These are phyloP conservation scores for Falciphora oryzae DNA, from an alignment of 2,329 filamentous ascomycete species.

Conservation along the genomic window DNA sequence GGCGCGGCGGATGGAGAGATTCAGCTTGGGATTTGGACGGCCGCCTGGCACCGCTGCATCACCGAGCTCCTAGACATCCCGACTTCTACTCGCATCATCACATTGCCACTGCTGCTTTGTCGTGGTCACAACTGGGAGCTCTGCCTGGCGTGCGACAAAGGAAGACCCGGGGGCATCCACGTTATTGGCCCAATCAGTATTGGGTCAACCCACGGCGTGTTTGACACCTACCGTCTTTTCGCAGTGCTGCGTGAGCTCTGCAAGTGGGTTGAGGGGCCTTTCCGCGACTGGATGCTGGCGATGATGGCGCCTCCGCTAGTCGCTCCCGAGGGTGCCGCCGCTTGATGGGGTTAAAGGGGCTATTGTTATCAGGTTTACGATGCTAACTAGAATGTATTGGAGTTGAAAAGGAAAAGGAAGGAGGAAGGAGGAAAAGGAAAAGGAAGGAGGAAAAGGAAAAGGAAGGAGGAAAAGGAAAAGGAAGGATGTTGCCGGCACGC, in stretches of 20 bases:
- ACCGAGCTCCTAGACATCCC: neutral
- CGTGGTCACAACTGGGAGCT: slow-evolving; percentile 1
- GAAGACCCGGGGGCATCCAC: neutral
- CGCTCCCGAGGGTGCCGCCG: too few species aligned
- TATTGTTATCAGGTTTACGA: too few species aligned
- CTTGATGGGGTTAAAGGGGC: too few species aligned
- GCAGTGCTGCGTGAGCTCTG: neutral
- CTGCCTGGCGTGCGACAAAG: neutral
- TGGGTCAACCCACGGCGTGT: neutral
- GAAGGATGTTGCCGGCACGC: too few species aligned
- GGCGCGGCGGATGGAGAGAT: too few species aligned
- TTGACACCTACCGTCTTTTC: neutral
- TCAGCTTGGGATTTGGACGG: slow-evolving; percentile 3
- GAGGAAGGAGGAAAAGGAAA: too few species aligned
- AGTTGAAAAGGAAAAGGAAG: too few species aligned
- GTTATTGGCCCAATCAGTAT: neutral
- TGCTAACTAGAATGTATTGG: too few species aligned
- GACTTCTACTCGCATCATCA: neutral
- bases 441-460: too few species aligned
- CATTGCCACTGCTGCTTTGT: neutral
- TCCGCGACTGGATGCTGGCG: neutral
- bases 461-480: too few species aligned
- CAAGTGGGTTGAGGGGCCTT: slow-evolving; percentile 2
- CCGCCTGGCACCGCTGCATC: slow-evolving; percentile 4
- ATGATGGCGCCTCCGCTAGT: too few species aligned